These are phyloP conservation scores for Fusarium keratoplasticum DNA, from an alignment of 2,329 filamentous ascomycete species.

Conservation along the genomic window DNA sequence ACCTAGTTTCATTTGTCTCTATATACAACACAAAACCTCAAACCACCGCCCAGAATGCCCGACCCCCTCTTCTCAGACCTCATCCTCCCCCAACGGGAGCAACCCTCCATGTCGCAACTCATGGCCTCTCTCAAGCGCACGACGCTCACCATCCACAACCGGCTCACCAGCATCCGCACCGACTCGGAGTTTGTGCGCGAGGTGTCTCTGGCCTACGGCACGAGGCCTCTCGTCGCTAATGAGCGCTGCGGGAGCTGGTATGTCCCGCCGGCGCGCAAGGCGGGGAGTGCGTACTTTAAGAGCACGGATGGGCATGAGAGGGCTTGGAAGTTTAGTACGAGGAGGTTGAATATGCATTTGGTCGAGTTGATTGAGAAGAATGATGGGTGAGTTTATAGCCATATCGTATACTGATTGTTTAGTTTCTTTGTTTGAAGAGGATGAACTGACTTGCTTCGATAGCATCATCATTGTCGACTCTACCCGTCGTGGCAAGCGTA, in stretches of 20 bases:
- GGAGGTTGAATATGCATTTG: slow-evolving; percentile 87
- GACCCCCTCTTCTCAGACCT: slow-evolving; percentile 54
- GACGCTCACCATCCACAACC: slow-evolving; percentile 83
- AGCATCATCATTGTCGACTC: slow-evolving; percentile 91
- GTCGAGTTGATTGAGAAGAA: slow-evolving; percentile 73
- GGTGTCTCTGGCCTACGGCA: slow-evolving; percentile 64
- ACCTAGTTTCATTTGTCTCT: not conserved
- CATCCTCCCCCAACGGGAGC: slow-evolving; percentile 65
- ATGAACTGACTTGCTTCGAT: slow-evolving; percentile 4
- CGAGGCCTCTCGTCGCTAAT: slow-evolving; percentile 85
- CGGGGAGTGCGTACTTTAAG: slow-evolving; percentile 91
- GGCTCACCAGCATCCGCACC: slow-evolving; percentile 79
- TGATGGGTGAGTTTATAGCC: slow-evolving; percentile 68
- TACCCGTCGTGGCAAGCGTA: slow-evolving; percentile 88
- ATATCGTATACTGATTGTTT: not conserved
- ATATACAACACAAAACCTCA: not conserved
- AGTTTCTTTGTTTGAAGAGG: not conserved
- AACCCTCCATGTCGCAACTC: slow-evolving; percentile 77
- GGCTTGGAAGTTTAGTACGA: slow-evolving; percentile 89
- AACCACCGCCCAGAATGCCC: slow-evolving; percentile 25
- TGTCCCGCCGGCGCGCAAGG: slow-evolving; percentile 73
- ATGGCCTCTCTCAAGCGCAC: slow-evolving; percentile 80
- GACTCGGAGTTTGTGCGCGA: slow-evolving; percentile 80
- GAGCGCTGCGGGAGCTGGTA: slow-evolving; percentile 98
- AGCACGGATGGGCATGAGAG: slow-evolving; percentile 94